A percentile compares a stretch with the other conserved stretches of the same genome.
phyloP scores from a whole-genome alignment of 768 basidiomycete species.

The Tulasnella sp. region DNA sequence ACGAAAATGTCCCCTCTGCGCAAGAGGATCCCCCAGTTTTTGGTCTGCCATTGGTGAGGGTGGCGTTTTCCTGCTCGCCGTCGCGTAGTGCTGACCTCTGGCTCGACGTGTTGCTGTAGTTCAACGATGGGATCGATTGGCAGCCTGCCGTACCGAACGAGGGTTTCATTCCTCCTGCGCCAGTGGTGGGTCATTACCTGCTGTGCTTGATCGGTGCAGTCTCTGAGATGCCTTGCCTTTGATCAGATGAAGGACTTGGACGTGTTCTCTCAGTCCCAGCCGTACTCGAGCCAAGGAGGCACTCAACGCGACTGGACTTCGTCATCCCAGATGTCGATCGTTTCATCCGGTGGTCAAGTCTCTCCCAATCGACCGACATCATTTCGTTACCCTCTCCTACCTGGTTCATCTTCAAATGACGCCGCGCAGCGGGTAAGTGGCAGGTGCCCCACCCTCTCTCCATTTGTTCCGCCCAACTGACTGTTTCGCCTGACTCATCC shows the following conservation, averaged over 20 bases:
- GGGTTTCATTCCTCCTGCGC: neutral
- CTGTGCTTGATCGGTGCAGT: neutral
- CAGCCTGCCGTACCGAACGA: neutral
- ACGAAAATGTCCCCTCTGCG: neutral
- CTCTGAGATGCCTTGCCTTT: neutral
- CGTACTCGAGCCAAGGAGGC: slow-evolving; percentile 2
- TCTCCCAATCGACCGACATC: neutral
- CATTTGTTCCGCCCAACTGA: neutral
- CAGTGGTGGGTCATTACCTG: neutral
- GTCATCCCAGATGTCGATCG: neutral
- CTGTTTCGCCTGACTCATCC: no score
- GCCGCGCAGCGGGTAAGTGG: neutral
- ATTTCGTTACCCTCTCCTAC: neutral
- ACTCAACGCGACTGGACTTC: neutral
- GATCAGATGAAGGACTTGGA: slow-evolving; percentile 12
- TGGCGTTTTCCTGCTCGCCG: neutral
- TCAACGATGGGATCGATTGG: neutral
- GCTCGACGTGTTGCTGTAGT: neutral
- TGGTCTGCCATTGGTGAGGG: neutral
- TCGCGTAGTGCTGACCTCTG: neutral
- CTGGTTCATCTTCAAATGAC: neutral
- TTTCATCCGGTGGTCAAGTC: neutral
- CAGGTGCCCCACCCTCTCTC: neutral
- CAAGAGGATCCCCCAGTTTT: neutral
- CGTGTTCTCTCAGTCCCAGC: slow-evolving; percentile 8